These are phyloP conservation scores for Byssoonygena ceratinophila DNA, from an alignment of 2,329 filamentous ascomycete genomes.

Conservation along the genomic window DNA sequence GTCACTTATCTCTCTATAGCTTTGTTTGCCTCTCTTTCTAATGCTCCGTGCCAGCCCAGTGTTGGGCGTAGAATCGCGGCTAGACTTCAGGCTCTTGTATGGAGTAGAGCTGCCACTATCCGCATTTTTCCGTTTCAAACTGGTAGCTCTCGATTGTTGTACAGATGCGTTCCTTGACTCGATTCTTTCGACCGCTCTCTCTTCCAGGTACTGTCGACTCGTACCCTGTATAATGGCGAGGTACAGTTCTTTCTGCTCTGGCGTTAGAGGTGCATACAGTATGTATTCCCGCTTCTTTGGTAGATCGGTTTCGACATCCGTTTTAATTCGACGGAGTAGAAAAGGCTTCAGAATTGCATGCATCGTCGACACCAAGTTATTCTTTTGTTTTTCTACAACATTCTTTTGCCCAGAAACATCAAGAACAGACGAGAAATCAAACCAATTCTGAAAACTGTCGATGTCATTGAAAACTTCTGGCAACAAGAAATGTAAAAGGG, in stretches of 20 bases:
- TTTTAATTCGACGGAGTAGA: slow-evolving; percentile 76
- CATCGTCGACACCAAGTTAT: slow-evolving; percentile 72
- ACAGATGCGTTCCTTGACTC: slow-evolving; percentile 27
- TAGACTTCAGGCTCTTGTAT: slow-evolving; percentile 66
- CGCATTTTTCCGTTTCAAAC: slow-evolving; percentile 49
- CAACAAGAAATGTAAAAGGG: slow-evolving; percentile 80
- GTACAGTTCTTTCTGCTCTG: slow-evolving; percentile 85
- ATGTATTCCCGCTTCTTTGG: slow-evolving; percentile 97
- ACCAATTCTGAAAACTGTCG: slow-evolving; percentile 90
- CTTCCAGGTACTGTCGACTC: slow-evolving; percentile 39
- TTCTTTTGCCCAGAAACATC: slow-evolving; percentile 70
- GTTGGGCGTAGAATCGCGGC: slow-evolving; percentile 61
- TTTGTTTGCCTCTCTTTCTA: slow-evolving; percentile 45
- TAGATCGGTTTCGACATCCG: slow-evolving; percentile 81
- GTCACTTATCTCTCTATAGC: slow-evolving; percentile 63
- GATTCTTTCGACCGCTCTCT: slow-evolving; percentile 42
- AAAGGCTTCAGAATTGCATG: slow-evolving; percentile 90
- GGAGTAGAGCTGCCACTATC: slow-evolving; percentile 38
- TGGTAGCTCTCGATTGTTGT: slow-evolving; percentile 32
- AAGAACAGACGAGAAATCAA: slow-evolving; percentile 86
- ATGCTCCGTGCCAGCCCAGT: slow-evolving; percentile 43
- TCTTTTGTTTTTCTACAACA: slow-evolving; percentile 66
- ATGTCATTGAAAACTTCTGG: slow-evolving; percentile 89
- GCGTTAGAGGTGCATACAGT: slow-evolving; percentile 81
- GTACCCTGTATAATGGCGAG: slow-evolving; percentile 76